Evolutionary conservation across 2,329 filamentous ascomycete genomes (phyloP).

Genomic region (Ophiocordyceps camponoti-rufipedis): DNA sequence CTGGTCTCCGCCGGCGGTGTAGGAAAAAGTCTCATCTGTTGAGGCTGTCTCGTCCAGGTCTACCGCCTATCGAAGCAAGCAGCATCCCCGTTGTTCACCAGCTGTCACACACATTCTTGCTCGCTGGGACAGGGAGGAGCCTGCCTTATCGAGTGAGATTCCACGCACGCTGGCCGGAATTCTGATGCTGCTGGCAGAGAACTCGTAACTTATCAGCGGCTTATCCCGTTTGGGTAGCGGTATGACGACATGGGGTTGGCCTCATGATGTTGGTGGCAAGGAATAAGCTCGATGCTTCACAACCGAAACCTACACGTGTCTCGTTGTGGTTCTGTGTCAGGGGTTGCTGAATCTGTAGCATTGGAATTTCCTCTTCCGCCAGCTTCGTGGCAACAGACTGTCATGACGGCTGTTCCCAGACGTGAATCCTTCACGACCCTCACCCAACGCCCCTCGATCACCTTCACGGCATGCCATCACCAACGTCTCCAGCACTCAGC

Average conservation of each 20-base stretch:
- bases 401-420: too few relatives aligned
- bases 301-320: not conserved
- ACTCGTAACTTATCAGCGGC: not conserved
- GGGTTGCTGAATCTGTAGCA: not conserved
- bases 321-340: not conserved
- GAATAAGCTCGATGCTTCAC: not conserved
- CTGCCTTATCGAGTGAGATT: not conserved
- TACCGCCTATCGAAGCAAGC: not conserved
- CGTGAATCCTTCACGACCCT: too few relatives aligned
- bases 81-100: not conserved
- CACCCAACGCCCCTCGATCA: too few relatives aligned
- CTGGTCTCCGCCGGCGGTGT: not conserved
- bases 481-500: constrained; percentile 26
- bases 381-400: too few relatives aligned
- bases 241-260: not conserved
- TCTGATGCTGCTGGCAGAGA: not conserved
- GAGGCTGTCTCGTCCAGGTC: too few relatives aligned
- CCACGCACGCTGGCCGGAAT: not conserved
- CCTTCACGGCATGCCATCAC: not conserved
- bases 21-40: too few relatives aligned
- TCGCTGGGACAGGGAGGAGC: not conserved
- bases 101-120: not conserved
- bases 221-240: not conserved
- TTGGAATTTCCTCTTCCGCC: not conserved
- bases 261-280: not conserved